Evolutionary conservation across 805 yeast species (phyloP).

Genomic region (Kazachstania martiniae): DNA sequence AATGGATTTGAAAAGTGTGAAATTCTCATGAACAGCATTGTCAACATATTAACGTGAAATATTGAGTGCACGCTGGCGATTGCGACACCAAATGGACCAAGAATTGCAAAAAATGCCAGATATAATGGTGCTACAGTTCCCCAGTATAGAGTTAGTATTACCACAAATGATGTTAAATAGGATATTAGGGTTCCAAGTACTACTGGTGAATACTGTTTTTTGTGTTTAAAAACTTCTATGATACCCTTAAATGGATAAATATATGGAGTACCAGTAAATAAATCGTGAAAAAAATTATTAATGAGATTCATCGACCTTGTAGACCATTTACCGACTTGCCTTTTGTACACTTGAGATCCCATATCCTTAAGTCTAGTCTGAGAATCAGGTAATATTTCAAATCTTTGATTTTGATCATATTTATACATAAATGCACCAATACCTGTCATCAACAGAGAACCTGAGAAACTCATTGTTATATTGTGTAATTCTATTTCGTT

Average conservation of each 20-base stretch:
- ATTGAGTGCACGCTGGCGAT: conserved; percentile 22
- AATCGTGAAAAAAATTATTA: conserved; percentile 17
- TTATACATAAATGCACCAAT: conserved; percentile 22
- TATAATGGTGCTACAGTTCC: conserved; percentile 24
- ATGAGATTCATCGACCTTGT: too few species aligned
- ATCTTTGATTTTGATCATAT: conserved; percentile 17
- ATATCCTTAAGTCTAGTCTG: too few species aligned
- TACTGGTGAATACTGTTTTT: conserved; percentile 8
- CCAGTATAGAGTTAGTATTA: conserved; percentile 19
- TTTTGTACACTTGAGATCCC: too few species aligned
- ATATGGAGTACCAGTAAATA: conserved; percentile 15
- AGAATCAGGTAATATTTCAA: too few species aligned
- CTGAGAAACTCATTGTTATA: conserved; percentile 29
- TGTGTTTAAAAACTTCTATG: conserved; percentile 9
- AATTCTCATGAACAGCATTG: conserved; percentile 25
- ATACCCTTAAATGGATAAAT: conserved; percentile 19
- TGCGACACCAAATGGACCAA: conserved; percentile 23
- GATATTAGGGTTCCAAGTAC: conserved; percentile 6
- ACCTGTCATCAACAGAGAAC: conserved; percentile 21
- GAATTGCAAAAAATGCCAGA: conserved; percentile 15
- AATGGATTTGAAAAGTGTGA: conserved; percentile 16
- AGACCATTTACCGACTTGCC: too few species aligned
- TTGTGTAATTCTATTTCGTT: too few species aligned
- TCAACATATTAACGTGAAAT: conserved; percentile 22
- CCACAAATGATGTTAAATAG: conserved; percentile 13